Percentiles rank a stretch among this genome's conserved stretches.
These are phyloP conservation scores for Dendrobium officinale DNA, from an alignment of 106 monocot species.

Conservation along the genomic window DNA sequence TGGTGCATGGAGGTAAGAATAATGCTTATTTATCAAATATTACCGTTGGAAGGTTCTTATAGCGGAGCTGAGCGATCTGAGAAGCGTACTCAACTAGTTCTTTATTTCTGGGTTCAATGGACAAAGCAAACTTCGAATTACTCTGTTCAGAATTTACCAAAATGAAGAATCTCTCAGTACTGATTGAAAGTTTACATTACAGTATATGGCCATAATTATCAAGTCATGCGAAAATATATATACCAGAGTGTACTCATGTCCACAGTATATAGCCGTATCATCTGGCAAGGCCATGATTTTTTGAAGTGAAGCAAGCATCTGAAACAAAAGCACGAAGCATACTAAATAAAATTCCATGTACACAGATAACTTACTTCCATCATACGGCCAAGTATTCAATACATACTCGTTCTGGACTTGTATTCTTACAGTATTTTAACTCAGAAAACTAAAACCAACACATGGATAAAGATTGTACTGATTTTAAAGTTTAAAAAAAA, in stretches of 20 bases:
- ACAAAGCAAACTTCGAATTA: constrained; percentile 91
- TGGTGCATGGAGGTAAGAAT: background rate
- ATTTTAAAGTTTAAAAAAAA: background rate
- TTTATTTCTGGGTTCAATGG: constrained; percentile 75
- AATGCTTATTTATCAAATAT: background rate
- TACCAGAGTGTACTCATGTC: constrained; percentile 97
- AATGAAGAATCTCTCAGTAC: background rate
- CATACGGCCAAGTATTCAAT: background rate
- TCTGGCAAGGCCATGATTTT: constrained; percentile 76
- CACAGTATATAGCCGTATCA: constrained; percentile 82
- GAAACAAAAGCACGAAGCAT: constrained; percentile 4
- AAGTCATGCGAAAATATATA: background rate
- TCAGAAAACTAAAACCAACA: background rate
- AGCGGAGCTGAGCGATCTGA: constrained; percentile 53
- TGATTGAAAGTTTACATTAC: background rate
- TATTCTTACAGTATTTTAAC: background rate
- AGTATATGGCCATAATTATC: background rate
- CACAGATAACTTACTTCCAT: background rate
- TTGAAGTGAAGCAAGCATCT: constrained; percentile 79
- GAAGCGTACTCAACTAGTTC: constrained; percentile 62
- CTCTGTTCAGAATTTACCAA: constrained; percentile 42
- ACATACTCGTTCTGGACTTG: background rate
- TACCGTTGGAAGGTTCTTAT: constrained; percentile 79
- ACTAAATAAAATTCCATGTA: background rate
- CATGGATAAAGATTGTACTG: background rate